Conservation (phyloP, 2,329 filamentous ascomycete genomes). For the Passalora sequoiae region DNA sequence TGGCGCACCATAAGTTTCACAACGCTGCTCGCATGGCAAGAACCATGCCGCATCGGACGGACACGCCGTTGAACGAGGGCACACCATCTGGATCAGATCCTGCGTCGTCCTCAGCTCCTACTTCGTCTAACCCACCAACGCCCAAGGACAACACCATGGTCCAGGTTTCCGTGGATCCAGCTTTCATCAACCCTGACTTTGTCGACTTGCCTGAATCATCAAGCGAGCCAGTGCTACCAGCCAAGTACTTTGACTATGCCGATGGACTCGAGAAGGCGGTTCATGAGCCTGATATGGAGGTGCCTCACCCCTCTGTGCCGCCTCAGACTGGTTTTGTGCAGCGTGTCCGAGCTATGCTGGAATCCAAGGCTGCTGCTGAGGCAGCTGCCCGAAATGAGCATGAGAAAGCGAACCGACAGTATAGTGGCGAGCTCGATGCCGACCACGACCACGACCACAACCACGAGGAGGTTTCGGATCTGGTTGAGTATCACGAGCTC, state of each 20-base stretch:
- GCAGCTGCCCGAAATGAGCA: conserved; percentile 16
- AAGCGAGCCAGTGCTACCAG: conserved; percentile 33
- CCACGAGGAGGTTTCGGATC: conserved; percentile 22
- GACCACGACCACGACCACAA: conserved; percentile 19
- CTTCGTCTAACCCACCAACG: conserved; percentile 37
- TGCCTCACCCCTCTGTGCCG: conserved; percentile 30
- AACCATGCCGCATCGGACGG: conserved; percentile 29
- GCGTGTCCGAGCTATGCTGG: conserved; percentile 40
- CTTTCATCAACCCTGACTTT: conserved; percentile 33
- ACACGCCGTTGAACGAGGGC: conserved; percentile 36
- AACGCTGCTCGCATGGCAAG: conserved; percentile 33
- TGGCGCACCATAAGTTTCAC: conserved; percentile 33
- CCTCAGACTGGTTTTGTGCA: conserved; percentile 37
- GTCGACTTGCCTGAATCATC: conserved; percentile 33
- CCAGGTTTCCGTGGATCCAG: conserved; percentile 34
- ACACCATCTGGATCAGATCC: conserved; percentile 42
- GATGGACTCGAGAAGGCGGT: conserved; percentile 30
- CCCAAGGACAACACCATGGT: conserved; percentile 37
- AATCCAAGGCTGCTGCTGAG: conserved; percentile 35
- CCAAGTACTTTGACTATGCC: conserved; percentile 35
- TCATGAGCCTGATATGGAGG: conserved; percentile 33
- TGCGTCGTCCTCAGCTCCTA: conserved; percentile 37
- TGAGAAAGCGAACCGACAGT: conserved; percentile 16
- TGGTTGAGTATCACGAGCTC: conserved; percentile 29
- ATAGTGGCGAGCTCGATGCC: conserved; percentile 17